Evolutionary conservation across 345 rosid species (phyloP).

Genomic region (Aurinia saxatilis): DNA sequence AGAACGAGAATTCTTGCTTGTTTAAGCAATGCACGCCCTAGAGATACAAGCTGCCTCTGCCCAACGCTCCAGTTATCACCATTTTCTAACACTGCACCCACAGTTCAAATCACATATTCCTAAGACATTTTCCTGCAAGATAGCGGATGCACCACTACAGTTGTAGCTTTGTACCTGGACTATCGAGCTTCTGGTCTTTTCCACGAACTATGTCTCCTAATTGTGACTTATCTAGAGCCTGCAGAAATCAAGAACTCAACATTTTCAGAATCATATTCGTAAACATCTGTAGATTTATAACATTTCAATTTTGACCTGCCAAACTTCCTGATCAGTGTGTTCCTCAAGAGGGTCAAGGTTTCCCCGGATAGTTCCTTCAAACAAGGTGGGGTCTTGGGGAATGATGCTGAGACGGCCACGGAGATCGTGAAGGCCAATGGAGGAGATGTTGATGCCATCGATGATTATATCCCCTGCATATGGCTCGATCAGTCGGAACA

Average conservation of each 20-base stretch:
- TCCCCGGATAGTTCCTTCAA: slow-evolving; percentile 90
- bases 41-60: slow-evolving; percentile 87
- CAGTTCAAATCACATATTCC: background rate
- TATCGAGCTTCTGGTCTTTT: slow-evolving; percentile 80
- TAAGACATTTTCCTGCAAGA: background rate
- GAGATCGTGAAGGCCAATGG: slow-evolving; percentile 91
- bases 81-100: slow-evolving; percentile 64
- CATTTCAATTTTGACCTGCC: slow-evolving; percentile 56
- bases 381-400: slow-evolving; percentile 97
- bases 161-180: slow-evolving; percentile 50
- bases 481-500: slow-evolving; percentile 77
- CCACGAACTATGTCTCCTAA: slow-evolving; percentile 76
- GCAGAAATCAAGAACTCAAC: slow-evolving; percentile 1
- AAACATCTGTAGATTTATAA: background rate
- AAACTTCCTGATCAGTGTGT: slow-evolving; percentile 75
- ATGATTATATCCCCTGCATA: slow-evolving; percentile 50
- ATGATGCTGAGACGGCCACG: slow-evolving; percentile 90
- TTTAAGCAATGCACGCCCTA: slow-evolving; percentile 87
- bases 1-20: slow-evolving; percentile 90
- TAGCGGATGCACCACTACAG: background rate
- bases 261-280: background rate
- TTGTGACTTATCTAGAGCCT: slow-evolving; percentile 97
- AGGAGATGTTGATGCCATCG: slow-evolving; percentile 72
- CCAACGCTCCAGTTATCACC: slow-evolving; percentile 99
- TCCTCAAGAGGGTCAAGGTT: slow-evolving; percentile 98